Conservation (phyloP, 2,329 filamentous ascomycete species). For the Ascochyta rabiei region DNA sequence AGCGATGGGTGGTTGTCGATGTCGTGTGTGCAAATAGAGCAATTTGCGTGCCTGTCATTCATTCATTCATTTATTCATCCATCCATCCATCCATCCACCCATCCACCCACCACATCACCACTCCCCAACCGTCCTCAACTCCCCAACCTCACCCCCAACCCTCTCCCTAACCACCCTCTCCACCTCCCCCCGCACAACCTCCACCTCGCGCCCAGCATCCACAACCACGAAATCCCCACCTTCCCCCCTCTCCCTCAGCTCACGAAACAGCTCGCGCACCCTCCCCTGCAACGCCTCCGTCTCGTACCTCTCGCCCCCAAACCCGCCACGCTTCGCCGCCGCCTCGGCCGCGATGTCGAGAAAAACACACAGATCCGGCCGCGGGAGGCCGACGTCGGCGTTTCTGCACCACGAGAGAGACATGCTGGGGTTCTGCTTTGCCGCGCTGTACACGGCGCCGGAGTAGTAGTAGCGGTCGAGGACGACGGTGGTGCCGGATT, state of each 20-base stretch:
- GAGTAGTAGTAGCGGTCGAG: slow-evolving; percentile 96
- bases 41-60: too few species aligned
- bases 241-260: slow-evolving; percentile 56
- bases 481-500: slow-evolving; percentile 74
- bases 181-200: slow-evolving; percentile 56
- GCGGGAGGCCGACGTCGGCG: slow-evolving; percentile 82
- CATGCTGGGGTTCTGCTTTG: slow-evolving; percentile 76
- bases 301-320: slow-evolving; percentile 89
- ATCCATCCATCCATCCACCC: not conserved
- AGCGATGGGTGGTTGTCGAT: too few species aligned
- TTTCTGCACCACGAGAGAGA: slow-evolving; percentile 78
- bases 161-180: slow-evolving; percentile 28
- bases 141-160: slow-evolving; percentile 30
- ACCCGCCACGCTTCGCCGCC: slow-evolving; percentile 80
- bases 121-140: slow-evolving; percentile 36
- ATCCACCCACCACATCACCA: slow-evolving; percentile 34
- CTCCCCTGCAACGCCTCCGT: slow-evolving; percentile 78
- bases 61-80: too few species aligned
- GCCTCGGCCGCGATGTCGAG: slow-evolving; percentile 78
- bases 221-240: slow-evolving; percentile 60
- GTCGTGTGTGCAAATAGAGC: too few species aligned
- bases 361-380: slow-evolving; percentile 87
- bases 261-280: slow-evolving; percentile 75
- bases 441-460: slow-evolving; percentile 89
- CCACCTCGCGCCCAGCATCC: slow-evolving; percentile 59